Base-by-base conservation (phyloP, 23 red algal genomes). In the Pyropia yezoensis region DNA sequence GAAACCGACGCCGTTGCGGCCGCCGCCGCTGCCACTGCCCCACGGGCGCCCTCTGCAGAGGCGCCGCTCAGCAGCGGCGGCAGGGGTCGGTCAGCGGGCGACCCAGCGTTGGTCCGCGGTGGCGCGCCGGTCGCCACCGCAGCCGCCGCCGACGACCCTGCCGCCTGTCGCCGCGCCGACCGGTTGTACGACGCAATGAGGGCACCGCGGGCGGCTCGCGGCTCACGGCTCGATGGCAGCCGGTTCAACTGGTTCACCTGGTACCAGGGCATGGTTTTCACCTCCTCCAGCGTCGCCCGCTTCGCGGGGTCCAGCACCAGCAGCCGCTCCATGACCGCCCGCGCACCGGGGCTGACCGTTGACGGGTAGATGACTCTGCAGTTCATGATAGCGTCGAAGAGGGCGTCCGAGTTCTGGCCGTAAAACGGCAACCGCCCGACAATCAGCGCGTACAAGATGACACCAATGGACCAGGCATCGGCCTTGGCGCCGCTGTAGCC, bases 261-360 rank as follows among this genome's bases (percentile, higher is more conserved):
- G 33, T 82, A 90, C 94, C 94, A 98, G 9, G 86, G 78, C 59
- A 82, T 83, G 33, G 54, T 21, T 52, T 85, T 73, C 39, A 83
- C 62, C 52, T 83, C 50, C 26, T 90, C 94, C 64, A 89, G 74
- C 27, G 56, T 80, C 17, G 80, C 60, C 7, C 92, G 51, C 21
- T 34, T 50, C 59, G 21, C 59, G 54, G 80, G 80, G 27, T 76
- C 62, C 39, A 76, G 53, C 25, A 67, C 65, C 20, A 85, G 54
- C 50, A 85, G 49, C 30, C 45, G 23, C 7, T 69, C 22, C 20
- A 74, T 32, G 29, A 85, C 33, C 0, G 50, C 47, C 56, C 63
- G 62, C 12, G 72, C 70, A 26, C 61, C 27, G 15, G 23, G 25
- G 6, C 18, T 18, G 27, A 65, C 17, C 7, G n/a, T 29, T 12